A percentile compares a stretch with the other conserved stretches of the same genome.
These are phyloP conservation scores for Solanum dulcamara DNA, from an alignment of 257 asterid species.

Conservation along the genomic window DNA sequence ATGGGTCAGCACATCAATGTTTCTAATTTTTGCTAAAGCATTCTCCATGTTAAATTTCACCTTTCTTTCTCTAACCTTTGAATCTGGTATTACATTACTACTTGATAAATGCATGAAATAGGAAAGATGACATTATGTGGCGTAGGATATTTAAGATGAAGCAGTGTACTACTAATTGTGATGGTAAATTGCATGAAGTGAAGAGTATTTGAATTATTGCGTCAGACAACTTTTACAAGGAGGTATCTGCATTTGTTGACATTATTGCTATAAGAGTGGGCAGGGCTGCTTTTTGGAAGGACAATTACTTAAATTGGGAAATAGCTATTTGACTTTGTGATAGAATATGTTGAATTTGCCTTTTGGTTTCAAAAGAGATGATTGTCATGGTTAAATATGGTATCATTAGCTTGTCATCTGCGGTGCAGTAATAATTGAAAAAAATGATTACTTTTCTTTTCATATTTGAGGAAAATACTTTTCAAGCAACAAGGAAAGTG, in stretches of 20 bases:
- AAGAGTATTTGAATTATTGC: background rate
- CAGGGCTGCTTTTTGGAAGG: background rate
- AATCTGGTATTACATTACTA: background rate
- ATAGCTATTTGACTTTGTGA: background rate
- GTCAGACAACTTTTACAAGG: background rate
- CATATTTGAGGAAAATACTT: background rate
- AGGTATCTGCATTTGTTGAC: background rate
- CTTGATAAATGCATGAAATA: background rate
- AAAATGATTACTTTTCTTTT: background rate
- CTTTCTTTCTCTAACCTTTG: background rate
- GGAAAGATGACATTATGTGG: background rate
- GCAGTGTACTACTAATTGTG: background rate
- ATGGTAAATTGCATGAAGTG: background rate
- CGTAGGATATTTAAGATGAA: background rate
- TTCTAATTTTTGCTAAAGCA: background rate
- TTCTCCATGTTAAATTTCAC: background rate
- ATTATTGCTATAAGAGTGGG: background rate
- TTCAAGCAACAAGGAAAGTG: background rate
- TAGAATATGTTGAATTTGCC: background rate
- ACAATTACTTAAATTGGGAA: background rate
- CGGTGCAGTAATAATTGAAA: background rate
- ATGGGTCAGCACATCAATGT: background rate
- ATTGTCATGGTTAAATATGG: background rate
- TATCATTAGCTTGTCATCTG: background rate
- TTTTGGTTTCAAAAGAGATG: background rate